Base-by-base conservation (phyloP, 345 rosid genomes). In the Citrus maxima region DNA sequence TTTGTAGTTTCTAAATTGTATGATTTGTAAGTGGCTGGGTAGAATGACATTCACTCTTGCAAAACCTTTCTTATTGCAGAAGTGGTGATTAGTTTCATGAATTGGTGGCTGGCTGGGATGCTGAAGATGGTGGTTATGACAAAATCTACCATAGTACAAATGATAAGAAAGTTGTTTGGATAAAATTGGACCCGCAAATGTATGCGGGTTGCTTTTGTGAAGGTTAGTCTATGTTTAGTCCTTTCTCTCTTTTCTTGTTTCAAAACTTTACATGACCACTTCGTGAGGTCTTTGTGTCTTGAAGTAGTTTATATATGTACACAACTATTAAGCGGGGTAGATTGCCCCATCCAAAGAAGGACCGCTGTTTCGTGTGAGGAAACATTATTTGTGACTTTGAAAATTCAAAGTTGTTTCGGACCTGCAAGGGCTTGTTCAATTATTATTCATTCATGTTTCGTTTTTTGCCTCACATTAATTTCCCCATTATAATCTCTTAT, bases 251-350 rank as follows among this genome's bases (percentile, higher is more conserved):
- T 77, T 56, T 80, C 28, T n/a, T 27, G 2, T 70, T 67, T 22
- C 58, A 67, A 78, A 80, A 51, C 3, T 62, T 78, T 35, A 77
- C 81, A 70, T 73, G 76, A 71, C 35, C 72, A 46, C 54, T 40
- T 54, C 25, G 21, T 58, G 79, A 61, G 75, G 64, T 77, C 54
- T 70, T 34, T 51, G 38, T 81, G 81, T 40, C 65, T 83, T 67
- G 63, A 73, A 80, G 37, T 78, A 78, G 82, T 70, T 77, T 58
- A 75, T 78, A 78, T 81, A 67, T 85, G 82, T 81, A 80, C 76
- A 83, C 76, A 81, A 64, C 73, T 69, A 66, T 54, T 62, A 67
- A 75, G 59, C 62, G 25, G 83, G 81, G 87, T 62, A 34, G 78
- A 73, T 73, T 76, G 81, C 81, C 85, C 76, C 25, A 27, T 63